Evolutionary conservation across 208 protist genomes (phyloP).

Genomic region (Trichomonas vaginalis): DNA sequence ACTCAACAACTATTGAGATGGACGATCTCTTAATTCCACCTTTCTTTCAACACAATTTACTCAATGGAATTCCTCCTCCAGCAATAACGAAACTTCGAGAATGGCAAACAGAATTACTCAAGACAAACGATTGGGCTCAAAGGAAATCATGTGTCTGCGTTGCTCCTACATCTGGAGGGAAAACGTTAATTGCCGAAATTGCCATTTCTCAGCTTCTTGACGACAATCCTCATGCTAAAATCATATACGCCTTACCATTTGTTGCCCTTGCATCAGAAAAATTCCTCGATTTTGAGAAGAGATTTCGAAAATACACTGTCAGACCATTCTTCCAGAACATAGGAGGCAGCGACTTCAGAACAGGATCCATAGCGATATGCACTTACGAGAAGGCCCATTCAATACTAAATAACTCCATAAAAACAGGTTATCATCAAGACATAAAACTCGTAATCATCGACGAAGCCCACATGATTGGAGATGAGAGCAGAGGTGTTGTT

Average conservation of each 20-base stretch:
- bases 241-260: background rate
- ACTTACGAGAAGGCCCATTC: slow-evolving; percentile 9
- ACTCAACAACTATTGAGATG: background rate
- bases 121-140: background rate
- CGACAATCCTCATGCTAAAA: background rate
- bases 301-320: background rate
- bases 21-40: background rate
- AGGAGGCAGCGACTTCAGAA: background rate
- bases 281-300: background rate
- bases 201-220: background rate
- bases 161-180: background rate
- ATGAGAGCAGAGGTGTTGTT: background rate
- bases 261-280: background rate
- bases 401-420: background rate
- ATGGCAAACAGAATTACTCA: background rate
- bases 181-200: background rate
- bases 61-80: background rate
- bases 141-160: background rate
- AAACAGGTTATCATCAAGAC: background rate
- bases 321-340: background rate
- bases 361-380: background rate
- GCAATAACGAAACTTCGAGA: background rate
- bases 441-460: background rate
- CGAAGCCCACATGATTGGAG: background rate
- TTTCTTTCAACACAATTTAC: background rate